phyloP scores from a whole-genome alignment of 169 alveolate genomes.

The Plasmodium cynomolgi region DNA sequence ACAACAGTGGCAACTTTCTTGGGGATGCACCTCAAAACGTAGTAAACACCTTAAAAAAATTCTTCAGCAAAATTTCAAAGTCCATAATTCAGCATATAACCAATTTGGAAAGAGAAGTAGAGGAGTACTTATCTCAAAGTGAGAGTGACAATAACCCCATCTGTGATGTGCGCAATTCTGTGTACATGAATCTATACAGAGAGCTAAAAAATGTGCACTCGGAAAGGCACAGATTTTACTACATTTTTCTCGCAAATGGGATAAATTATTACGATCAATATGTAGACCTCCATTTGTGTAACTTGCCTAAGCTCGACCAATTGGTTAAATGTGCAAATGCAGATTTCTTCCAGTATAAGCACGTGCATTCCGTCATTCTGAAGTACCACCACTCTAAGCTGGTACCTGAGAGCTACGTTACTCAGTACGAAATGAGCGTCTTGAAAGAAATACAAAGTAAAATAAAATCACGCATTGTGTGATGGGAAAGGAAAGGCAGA shows the following conservation, averaged over 20 bases:
- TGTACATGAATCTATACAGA: conserved; percentile 40
- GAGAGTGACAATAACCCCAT: background rate
- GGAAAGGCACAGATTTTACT: conserved; percentile 20
- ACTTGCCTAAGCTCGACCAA: conserved; percentile 28
- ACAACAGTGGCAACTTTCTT: background rate
- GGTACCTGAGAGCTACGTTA: conserved; percentile 32
- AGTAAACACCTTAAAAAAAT: conserved; percentile 8
- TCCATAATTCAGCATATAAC: conserved; percentile 46
- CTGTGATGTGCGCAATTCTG: conserved; percentile 26
- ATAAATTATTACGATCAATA: conserved; percentile 45
- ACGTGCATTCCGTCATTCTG: conserved; percentile 53
- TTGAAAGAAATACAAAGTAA: conserved; percentile 8
- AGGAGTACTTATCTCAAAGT: background rate
- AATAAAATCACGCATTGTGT: conserved; percentile 12
- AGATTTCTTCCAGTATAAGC: conserved; percentile 65
- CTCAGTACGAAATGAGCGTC: conserved; percentile 32
- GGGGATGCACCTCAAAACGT: background rate
- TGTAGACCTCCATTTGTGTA: conserved; percentile 68
- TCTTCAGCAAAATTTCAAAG: conserved; percentile 34
- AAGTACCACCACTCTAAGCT: conserved; percentile 40
- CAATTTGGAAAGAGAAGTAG: conserved; percentile 63
- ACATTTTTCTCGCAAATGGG: conserved; percentile 46
- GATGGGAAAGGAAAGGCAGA: background rate
- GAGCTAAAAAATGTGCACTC: conserved; percentile 34
- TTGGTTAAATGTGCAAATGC: conserved; percentile 21